Evolutionary conservation across 106 monocot species (phyloP).

Genomic region (Dioscorea zingiberensis): DNA sequence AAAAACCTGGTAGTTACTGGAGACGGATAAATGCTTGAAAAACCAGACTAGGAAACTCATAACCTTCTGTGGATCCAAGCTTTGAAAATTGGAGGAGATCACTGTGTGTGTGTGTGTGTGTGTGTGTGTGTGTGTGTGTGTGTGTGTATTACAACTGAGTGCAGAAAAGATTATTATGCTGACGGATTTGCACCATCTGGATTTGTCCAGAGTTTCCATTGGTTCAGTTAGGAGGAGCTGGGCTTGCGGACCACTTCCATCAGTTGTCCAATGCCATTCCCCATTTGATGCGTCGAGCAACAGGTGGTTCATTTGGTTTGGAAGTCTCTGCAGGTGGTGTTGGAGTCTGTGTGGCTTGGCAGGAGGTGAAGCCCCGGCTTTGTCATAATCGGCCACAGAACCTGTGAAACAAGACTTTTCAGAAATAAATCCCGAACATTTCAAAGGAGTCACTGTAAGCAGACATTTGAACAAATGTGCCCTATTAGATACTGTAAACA

Average conservation of each 20-base stretch:
- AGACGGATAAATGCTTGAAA: too few relatives aligned
- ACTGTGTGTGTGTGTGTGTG: too few relatives aligned
- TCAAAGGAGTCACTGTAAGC: not conserved
- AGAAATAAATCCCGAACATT: not conserved
- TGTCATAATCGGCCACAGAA: conserved; percentile 88
- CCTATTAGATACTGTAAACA: too few relatives aligned
- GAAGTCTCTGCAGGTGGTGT: conserved; percentile 16
- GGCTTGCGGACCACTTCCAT: conserved; percentile 5
- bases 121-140: too few relatives aligned
- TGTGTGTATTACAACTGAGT: too few relatives aligned
- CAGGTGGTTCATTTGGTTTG: conserved; percentile 10
- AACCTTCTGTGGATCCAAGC: too few relatives aligned
- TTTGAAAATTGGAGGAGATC: too few relatives aligned
- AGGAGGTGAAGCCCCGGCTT: conserved; percentile 78
- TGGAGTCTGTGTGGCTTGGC: conserved; percentile 69
- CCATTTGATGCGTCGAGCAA: conserved; percentile 9
- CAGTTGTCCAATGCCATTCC: conserved; percentile 3
- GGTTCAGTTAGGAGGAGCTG: conserved; percentile 17
- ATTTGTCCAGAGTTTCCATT: conserved; percentile 67
- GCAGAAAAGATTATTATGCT: too few relatives aligned
- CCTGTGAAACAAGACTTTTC: conserved; percentile 26
- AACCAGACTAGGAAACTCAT: too few relatives aligned
- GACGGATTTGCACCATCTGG: conserved; percentile 5
- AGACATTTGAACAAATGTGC: not conserved
- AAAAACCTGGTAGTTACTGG: too few relatives aligned